Evolutionary conservation across 164 flowering plant species (phyloP), one percentile per base, ranked within the genome.

Genomic region (Piper betle): DNA sequence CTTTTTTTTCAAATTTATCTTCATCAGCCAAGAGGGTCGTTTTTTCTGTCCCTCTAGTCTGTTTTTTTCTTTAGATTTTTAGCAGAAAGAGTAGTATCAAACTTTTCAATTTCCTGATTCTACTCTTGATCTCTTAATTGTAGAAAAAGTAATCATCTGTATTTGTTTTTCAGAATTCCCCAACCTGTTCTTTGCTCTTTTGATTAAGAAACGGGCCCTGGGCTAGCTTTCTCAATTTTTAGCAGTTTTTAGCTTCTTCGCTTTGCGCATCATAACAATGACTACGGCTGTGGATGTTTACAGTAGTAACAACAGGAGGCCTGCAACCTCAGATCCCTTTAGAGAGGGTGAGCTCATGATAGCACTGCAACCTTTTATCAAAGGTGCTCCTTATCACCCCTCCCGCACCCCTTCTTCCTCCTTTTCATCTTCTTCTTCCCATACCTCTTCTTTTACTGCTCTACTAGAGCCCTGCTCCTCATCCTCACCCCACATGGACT

Each of bases 331-430:
- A 25, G 33, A 25, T 25, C 33, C 33, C 37, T 81, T 74, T 38
- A 76, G 79, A 20, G 87, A 76, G 58, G 33, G 33, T 25, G 97
- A 91, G 70, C 70, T 92, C 1, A 92, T 92, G 98, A 84, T 81
- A 74, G 98, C 95, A 71, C 89, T 92, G 66, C 82, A 74, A 66
- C 96, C 98, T 88, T 92, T 87, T 85, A 82, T 88, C 67, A 84
- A 87, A 64, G 59, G 86, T 78, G 85, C 84, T 83, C 75, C 87
- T 39, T 5, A 64, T 16, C 12, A 60, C 33, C 52, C 64, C 48
- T 16, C 76, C 59, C 56, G 59, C 8, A 46, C 62, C 57, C 53
- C 66, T 15, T 19, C 66, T 19, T 43, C 57, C 61, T 53, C 78
- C 40, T 52, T 59, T 33, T 64, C 63, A 62, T 55, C 77, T 9